Conservation (phyloP, 768 basidiomycete species). For the Amanita pseudoporphyria region DNA sequence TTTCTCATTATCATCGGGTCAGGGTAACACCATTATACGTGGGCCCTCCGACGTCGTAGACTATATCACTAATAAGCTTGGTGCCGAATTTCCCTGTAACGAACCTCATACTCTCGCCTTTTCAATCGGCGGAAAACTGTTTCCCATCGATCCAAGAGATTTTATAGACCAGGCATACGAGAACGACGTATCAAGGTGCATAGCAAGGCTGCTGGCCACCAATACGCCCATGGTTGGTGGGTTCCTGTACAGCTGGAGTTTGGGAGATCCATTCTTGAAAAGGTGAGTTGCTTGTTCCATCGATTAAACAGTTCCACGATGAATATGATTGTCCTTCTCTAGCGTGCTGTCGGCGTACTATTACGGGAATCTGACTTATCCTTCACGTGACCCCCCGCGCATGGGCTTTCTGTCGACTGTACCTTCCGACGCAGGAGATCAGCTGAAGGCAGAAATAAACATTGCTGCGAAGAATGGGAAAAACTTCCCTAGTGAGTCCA, state of each 20-base stretch:
- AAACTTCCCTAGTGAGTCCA: background rate
- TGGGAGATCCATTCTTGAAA: constrained; percentile 71
- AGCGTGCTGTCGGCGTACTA: constrained; percentile 63
- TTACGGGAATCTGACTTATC: constrained; percentile 62
- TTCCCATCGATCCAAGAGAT: constrained; percentile 72
- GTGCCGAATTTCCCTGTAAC: constrained; percentile 41
- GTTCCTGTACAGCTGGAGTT: constrained; percentile 68
- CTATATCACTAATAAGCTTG: constrained; percentile 33
- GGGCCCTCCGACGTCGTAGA: constrained; percentile 59
- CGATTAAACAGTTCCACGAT: background rate
- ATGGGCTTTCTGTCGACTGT: constrained; percentile 70
- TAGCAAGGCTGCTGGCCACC: constrained; percentile 46
- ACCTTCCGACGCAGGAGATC: constrained; percentile 38
- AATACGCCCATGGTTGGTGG: constrained; percentile 50
- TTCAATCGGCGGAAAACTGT: constrained; percentile 55
- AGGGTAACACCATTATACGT: constrained; percentile 74
- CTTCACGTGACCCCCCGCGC: constrained; percentile 56
- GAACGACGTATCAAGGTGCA: constrained; percentile 35
- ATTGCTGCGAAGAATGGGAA: background rate
- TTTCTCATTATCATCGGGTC: background rate
- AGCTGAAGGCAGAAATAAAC: constrained; percentile 9
- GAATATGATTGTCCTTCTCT: background rate
- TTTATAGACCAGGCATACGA: constrained; percentile 37
- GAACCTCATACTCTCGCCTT: constrained; percentile 57
- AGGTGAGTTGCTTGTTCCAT: constrained; percentile 29